A percentile compares a stretch with the other conserved stretches of the same genome.
These are phyloP conservation scores for Saposhnikovia divaricata DNA, from an alignment of 129 eudicot species.

Conservation along the genomic window DNA sequence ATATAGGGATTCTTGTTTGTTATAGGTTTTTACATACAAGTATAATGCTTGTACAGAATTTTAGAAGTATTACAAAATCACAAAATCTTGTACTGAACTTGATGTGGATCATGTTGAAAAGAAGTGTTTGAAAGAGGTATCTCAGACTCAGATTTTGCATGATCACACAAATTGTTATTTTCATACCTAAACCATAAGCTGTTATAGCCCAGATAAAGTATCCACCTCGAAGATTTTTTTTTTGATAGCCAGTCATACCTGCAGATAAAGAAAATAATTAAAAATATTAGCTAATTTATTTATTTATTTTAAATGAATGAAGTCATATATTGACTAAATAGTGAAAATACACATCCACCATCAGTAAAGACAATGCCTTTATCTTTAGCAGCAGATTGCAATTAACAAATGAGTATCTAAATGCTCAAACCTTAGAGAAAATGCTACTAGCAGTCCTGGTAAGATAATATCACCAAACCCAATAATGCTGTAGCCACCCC, in stretches of 20 bases:
- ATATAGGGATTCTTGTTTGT: too few species aligned
- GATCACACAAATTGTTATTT: neutral
- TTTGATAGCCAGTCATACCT: slow-evolving; percentile 96
- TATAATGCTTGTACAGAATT: neutral
- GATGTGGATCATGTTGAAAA: neutral
- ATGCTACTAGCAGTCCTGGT: slow-evolving; percentile 86
- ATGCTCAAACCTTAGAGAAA: slow-evolving; percentile 68
- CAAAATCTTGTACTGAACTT: neutral
- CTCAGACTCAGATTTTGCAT: too few species aligned
- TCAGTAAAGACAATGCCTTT: neutral
- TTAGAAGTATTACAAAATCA: too few species aligned
- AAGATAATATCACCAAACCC: slow-evolving; percentile 97
- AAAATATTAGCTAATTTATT: neutral
- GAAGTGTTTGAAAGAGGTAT: neutral
- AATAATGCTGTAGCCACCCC: too few species aligned
- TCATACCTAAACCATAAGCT: slow-evolving; percentile 86
- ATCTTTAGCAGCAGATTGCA: neutral
- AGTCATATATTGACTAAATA: neutral
- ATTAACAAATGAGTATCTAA: neutral
- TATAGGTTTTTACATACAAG: too few species aligned
- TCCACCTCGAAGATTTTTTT: slow-evolving; percentile 58
- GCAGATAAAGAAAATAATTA: slow-evolving; percentile 17
- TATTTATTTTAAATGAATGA: neutral
- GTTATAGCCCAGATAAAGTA: slow-evolving; percentile 84
- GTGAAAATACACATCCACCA: too few species aligned